Conservation (phyloP, 2,329 filamentous ascomycete species). For the Stachybotrys elegans region DNA sequence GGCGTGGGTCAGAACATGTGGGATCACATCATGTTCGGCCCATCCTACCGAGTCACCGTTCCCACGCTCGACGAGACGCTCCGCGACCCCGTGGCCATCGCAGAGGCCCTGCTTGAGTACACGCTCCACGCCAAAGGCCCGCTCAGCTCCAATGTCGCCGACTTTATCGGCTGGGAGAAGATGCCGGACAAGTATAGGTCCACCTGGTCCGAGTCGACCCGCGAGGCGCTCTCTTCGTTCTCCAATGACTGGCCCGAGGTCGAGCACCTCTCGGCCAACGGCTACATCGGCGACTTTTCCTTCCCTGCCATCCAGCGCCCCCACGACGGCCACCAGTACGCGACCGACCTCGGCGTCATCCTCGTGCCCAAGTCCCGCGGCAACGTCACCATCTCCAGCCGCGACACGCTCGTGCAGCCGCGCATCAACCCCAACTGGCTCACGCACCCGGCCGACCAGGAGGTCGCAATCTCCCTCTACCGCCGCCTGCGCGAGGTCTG, state of each 20-base stretch:
- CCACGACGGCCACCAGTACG: not conserved
- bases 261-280: not conserved
- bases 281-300: not conserved
- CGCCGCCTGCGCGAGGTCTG: not conserved
- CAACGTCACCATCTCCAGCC: not conserved
- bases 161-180: not conserved
- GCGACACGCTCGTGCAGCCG: not conserved
- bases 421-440: not conserved
- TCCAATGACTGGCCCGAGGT: not conserved
- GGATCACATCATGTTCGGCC: not conserved
- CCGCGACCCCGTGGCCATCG: not conserved
- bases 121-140: not conserved
- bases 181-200: not conserved
- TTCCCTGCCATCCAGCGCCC: not conserved
- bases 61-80: not conserved
- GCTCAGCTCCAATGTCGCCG: not conserved
- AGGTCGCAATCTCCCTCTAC: not conserved
- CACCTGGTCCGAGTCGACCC: not conserved
- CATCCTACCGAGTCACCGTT: not conserved
- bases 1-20: conserved; percentile 1
- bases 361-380: not conserved
- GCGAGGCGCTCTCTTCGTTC: not conserved
- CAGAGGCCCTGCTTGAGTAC: not conserved
- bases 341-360: not conserved
- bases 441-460: not conserved